Conservation (phyloP, 2,329 filamentous ascomycete genomes). For the Alternaria sp. region DNA sequence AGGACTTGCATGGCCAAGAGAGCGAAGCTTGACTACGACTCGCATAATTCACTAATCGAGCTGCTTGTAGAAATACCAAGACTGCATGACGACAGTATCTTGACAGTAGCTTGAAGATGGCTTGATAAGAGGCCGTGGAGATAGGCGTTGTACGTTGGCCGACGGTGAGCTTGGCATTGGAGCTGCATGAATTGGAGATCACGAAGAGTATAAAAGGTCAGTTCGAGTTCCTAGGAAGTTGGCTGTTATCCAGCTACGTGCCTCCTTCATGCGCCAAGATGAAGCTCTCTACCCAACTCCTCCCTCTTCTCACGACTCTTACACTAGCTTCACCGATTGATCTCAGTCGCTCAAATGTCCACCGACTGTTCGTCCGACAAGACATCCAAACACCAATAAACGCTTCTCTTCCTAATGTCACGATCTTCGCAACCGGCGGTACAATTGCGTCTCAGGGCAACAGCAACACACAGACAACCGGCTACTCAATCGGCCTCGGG, state of each 20-base stretch:
- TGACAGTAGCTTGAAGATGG: constrained; percentile 5
- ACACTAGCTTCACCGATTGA: constrained; percentile 31
- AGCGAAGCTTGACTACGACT: neutral
- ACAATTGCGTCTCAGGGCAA: constrained; percentile 64
- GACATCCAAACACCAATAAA: constrained; percentile 48
- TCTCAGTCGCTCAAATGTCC: constrained; percentile 16
- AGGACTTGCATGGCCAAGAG: constrained; percentile 3
- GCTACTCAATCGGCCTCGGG: constrained; percentile 61
- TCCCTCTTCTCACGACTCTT: constrained; percentile 28
- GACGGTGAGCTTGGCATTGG: constrained; percentile 3
- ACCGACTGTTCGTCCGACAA: constrained; percentile 37
- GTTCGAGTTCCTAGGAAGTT: neutral
- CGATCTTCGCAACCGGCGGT: constrained; percentile 64
- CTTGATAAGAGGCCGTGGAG: constrained; percentile 14
- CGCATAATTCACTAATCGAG: neutral
- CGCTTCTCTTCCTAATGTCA: constrained; percentile 61
- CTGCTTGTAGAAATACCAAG: constrained; percentile 9
- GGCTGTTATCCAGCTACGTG: neutral
- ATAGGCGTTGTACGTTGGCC: constrained; percentile 7
- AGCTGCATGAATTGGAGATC: neutral
- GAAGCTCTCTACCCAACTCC: constrained; percentile 25
- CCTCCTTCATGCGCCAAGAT: constrained; percentile 19
- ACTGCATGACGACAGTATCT: constrained; percentile 1
- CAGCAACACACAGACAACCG: constrained; percentile 60
- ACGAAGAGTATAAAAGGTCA: constrained; percentile 3